Conservation (phyloP, 495 filamentous ascomycete genomes). For the Tuber melanosporum region DNA sequence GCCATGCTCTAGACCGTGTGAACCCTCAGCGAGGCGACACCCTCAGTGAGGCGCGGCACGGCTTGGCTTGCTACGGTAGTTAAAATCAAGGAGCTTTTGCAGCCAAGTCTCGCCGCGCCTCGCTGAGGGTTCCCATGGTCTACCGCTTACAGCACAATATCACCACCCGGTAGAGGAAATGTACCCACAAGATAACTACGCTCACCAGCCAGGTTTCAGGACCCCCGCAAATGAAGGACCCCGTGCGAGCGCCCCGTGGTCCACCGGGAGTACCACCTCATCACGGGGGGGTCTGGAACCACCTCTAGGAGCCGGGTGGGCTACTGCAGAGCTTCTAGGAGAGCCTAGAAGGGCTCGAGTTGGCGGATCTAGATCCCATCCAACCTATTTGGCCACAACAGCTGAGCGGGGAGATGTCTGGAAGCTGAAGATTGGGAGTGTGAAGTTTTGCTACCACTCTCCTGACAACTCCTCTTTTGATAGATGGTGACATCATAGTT, state of each 20-base stretch:
- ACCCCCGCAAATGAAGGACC: conserved; percentile 52
- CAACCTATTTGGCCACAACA: conserved; percentile 66
- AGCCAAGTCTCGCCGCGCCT: too few species aligned
- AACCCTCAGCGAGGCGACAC: too few species aligned
- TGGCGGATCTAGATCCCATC: conserved; percentile 66
- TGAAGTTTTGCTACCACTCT: conserved; percentile 44
- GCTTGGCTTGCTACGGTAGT: too few species aligned
- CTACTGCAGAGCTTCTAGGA: conserved; percentile 60
- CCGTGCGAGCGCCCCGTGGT: conserved; percentile 51
- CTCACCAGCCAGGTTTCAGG: conserved; percentile 50
- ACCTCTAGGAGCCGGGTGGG: conserved; percentile 55
- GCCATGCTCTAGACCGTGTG: neutral
- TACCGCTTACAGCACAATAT: neutral
- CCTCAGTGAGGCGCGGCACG: too few species aligned
- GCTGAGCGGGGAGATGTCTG: conserved; percentile 51
- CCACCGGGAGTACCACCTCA: conserved; percentile 55
- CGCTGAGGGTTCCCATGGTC: too few species aligned
- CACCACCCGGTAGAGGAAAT: neutral
- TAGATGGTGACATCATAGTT: conserved; percentile 33
- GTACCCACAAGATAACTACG: neutral
- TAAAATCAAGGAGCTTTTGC: too few species aligned
- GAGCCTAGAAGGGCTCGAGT: conserved; percentile 55
- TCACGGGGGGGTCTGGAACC: conserved; percentile 61
- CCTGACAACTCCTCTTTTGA: conserved; percentile 42
- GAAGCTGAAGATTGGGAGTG: conserved; percentile 52